Conservation (phyloP, 345 rosid species). For the Rhizophora mangle region DNA sequence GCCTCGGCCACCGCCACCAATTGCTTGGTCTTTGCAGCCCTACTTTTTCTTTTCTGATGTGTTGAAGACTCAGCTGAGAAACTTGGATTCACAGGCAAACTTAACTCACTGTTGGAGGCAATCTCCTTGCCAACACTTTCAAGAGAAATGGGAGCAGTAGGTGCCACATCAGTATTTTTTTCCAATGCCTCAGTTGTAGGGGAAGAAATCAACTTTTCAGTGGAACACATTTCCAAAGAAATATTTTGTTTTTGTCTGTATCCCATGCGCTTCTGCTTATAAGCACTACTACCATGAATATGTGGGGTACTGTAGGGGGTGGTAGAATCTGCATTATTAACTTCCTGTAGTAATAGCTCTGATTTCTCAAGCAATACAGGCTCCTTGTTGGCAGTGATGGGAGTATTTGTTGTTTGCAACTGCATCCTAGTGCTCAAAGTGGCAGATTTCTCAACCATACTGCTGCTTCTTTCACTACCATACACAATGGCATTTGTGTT, state of each 20-base stretch:
- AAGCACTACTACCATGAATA: slow-evolving; percentile 29
- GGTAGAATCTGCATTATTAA: slow-evolving; percentile 29
- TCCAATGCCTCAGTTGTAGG: slow-evolving; percentile 31
- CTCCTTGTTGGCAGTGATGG: slow-evolving; percentile 22
- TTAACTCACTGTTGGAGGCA: slow-evolving; percentile 33
- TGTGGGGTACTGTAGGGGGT: slow-evolving; percentile 28
- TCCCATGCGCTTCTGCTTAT: slow-evolving; percentile 56
- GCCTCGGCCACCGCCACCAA: slow-evolving; percentile 61
- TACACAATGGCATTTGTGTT: slow-evolving; percentile 14
- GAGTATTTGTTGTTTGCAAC: slow-evolving; percentile 6
- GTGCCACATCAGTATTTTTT: slow-evolving; percentile 28
- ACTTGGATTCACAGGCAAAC: slow-evolving; percentile 33
- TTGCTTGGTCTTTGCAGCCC: slow-evolving; percentile 56
- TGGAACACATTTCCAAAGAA: slow-evolving; percentile 35
- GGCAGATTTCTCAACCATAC: slow-evolving; percentile 36
- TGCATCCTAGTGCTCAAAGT: slow-evolving; percentile 24
- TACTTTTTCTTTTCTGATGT: slow-evolving; percentile 54
- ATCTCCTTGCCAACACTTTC: slow-evolving; percentile 35
- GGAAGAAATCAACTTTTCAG: slow-evolving; percentile 31
- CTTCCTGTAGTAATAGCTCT: slow-evolving; percentile 29
- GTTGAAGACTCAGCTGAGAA: slow-evolving; percentile 41
- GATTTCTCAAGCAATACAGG: slow-evolving; percentile 13
- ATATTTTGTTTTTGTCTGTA: slow-evolving; percentile 53
- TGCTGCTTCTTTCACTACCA: slow-evolving; percentile 26
- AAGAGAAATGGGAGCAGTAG: slow-evolving; percentile 27